Conservation (phyloP, 257 asterid species). For the Solanum bulbocastanum region DNA sequence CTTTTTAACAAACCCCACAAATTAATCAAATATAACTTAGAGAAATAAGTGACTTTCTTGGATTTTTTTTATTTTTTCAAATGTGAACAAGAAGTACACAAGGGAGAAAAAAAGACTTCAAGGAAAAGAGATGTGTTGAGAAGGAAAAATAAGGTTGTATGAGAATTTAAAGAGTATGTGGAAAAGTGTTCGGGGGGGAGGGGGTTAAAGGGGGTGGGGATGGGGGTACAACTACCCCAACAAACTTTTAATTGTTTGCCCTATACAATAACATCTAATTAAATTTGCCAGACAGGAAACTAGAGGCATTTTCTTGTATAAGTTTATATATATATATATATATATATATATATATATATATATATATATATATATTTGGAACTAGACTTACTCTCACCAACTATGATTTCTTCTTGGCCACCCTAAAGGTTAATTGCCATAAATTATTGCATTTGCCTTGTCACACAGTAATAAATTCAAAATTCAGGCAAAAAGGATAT, state of each 20-base stretch:
- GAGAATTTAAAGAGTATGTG: slow-evolving; percentile 31
- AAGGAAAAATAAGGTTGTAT: slow-evolving; percentile 3
- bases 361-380: background rate
- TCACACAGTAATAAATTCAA: too few species aligned
- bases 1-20: background rate
- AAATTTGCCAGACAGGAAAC: slow-evolving; percentile 26
- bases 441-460: background rate
- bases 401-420: slow-evolving; percentile 12
- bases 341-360: too few species aligned
- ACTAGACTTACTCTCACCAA: background rate
- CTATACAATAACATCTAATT: slow-evolving; percentile 30
- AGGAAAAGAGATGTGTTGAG: background rate
- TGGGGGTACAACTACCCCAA: slow-evolving; percentile 47
- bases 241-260: slow-evolving; percentile 41
- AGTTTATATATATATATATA: background rate
- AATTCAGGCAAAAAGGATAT: background rate
- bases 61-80: background rate
- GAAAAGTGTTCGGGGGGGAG: background rate
- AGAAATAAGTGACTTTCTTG: background rate
- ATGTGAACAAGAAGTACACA: background rate
- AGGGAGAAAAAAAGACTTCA: background rate
- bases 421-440: background rate
- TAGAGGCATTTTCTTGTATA: slow-evolving; percentile 6
- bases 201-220: background rate
- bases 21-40: background rate